phyloP scores from a whole-genome alignment of 1,284 basidiomycete genomes.

The Cutaneotrichosporon daszewskae region DNA sequence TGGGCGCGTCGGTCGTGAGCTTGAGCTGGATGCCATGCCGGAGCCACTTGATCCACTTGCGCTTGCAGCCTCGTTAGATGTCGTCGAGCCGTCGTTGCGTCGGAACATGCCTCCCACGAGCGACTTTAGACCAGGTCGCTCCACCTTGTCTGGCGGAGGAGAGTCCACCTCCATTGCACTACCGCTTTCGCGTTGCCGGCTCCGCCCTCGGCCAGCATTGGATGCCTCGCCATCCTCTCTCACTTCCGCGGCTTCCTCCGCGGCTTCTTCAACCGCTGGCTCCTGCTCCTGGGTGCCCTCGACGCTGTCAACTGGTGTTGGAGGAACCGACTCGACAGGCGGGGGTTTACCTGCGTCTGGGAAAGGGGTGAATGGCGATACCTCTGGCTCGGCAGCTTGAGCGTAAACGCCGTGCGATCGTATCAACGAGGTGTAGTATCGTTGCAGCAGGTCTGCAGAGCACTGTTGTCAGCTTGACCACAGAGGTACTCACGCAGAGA shows the following conservation, averaged over 20 bases:
- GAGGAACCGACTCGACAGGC: conserved; percentile 1
- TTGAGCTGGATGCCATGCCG: neutral
- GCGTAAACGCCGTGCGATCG: conserved; percentile 42
- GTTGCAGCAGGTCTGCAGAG: conserved; percentile 44
- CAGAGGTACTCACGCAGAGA: conserved; percentile 63
- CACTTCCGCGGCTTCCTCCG: conserved; percentile 3
- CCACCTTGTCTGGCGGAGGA: neutral
- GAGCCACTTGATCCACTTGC: neutral
- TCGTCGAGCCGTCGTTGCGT: conserved; percentile 4
- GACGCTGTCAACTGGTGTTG: conserved; percentile 7
- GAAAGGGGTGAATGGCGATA: conserved; percentile 38
- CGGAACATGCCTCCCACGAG: conserved; percentile 16
- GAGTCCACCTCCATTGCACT: conserved; percentile 18
- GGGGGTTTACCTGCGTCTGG: conserved; percentile 18
- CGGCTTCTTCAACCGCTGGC: conserved; percentile 1
- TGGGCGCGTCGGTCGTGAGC: neutral
- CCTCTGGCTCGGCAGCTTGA: conserved; percentile 33
- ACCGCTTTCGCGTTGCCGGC: conserved; percentile 6
- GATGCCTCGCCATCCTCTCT: conserved; percentile 3
- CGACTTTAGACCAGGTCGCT: conserved; percentile 3
- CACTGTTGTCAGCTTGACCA: conserved; percentile 30
- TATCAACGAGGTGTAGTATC: conserved; percentile 49
- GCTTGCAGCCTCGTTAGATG: too few species aligned
- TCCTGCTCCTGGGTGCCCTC: neutral
- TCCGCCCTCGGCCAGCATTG: conserved; percentile 2